A percentile compares a stretch with the other conserved stretches of the same genome.
These are phyloP conservation scores for Calophaca sinica DNA, from an alignment of 306 rosid genomes.

Conservation along the genomic window DNA sequence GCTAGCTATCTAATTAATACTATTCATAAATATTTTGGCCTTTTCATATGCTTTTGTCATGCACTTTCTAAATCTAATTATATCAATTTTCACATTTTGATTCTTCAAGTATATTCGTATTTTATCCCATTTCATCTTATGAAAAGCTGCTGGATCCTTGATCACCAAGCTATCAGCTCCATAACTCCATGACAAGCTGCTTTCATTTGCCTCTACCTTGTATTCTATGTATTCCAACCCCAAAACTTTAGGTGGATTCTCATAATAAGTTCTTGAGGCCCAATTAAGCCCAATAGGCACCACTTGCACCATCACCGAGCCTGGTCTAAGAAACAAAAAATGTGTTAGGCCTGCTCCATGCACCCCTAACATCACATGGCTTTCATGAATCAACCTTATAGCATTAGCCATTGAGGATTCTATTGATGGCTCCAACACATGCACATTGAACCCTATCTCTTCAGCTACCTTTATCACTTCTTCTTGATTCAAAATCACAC, in stretches of 20 bases:
- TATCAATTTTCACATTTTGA: slow-evolving; percentile 45
- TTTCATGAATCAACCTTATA: slow-evolving; percentile 40
- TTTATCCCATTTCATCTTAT: slow-evolving; percentile 8
- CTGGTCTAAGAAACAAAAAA: slow-evolving; percentile 47
- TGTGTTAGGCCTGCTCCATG: slow-evolving; percentile 68
- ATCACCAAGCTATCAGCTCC: slow-evolving; percentile 46
- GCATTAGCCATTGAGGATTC: slow-evolving; percentile 1
- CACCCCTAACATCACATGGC: slow-evolving; percentile 58
- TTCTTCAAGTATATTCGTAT: slow-evolving; percentile 34
- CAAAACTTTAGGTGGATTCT: slow-evolving; percentile 28
- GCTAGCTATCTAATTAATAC: neutral
- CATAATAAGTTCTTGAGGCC: slow-evolving; percentile 47
- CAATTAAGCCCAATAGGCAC: slow-evolving; percentile 58
- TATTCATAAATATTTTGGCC: slow-evolving; percentile 39
- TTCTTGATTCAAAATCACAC: slow-evolving; percentile 43
- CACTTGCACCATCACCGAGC: slow-evolving; percentile 54
- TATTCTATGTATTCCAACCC: slow-evolving; percentile 53
- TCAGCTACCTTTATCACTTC: slow-evolving; percentile 36
- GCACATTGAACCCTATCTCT: slow-evolving; percentile 53
- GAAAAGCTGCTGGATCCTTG: slow-evolving; percentile 33
- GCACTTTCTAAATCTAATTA: slow-evolving; percentile 41
- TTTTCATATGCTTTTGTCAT: slow-evolving; percentile 27
- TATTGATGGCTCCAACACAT: slow-evolving; percentile 41
- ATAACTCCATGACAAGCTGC: slow-evolving; percentile 43
- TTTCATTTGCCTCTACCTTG: slow-evolving; percentile 46